Conservation (phyloP, 495 filamentous ascomycete genomes). For the Terfezia boudieri region DNA sequence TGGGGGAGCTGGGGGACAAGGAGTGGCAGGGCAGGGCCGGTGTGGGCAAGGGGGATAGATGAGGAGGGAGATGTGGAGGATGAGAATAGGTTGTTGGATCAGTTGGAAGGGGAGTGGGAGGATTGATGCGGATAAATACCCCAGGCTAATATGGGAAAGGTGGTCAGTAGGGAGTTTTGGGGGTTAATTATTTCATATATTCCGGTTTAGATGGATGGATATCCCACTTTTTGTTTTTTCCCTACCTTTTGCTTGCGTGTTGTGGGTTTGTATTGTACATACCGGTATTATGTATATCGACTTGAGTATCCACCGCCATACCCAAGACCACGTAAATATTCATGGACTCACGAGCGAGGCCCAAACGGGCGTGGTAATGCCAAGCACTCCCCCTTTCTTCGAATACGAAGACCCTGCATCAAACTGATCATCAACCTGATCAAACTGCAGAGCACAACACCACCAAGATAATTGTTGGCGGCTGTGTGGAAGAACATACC, state of each 20-base stretch:
- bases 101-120: conserved; percentile 82
- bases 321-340: too few relatives aligned
- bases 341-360: too few relatives aligned
- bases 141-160: too few relatives aligned
- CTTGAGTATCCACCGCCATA: too few relatives aligned
- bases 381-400: neutral
- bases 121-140: conserved; percentile 5
- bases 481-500: too few relatives aligned
- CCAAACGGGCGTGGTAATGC: too few relatives aligned
- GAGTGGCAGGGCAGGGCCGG: neutral
- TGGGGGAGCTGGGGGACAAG: neutral
- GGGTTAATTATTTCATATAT: neutral
- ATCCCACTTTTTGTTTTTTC: neutral
- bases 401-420: conserved; percentile 3
- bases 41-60: conserved; percentile 1
- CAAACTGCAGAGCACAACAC: too few relatives aligned
- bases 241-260: neutral
- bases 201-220: neutral
- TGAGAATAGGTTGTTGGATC: conserved; percentile 86
- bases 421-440: too few relatives aligned
- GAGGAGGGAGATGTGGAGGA: conserved; percentile 37
- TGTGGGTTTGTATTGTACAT: neutral
- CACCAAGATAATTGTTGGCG: too few relatives aligned
- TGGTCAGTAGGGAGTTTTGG: neutral
- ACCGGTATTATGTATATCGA: neutral